Conservation (phyloP, 768 basidiomycete genomes). For the Panaeolus papilionaceus region DNA sequence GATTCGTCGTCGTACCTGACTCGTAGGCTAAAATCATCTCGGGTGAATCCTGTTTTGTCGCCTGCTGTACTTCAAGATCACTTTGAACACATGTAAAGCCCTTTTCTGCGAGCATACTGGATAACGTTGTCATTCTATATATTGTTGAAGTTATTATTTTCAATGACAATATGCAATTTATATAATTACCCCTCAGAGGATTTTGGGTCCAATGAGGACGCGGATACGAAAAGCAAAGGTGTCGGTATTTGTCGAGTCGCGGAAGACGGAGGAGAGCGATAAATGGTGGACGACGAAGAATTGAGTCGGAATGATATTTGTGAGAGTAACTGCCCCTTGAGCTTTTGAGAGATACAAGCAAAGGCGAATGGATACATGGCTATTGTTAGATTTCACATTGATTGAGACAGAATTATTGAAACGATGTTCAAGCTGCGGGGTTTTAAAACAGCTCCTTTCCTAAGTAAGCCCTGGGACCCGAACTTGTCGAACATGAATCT, state of each 20-base stretch:
- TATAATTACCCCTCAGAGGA: slow-evolving; percentile 43
- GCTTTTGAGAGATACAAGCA: background rate
- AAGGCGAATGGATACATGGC: slow-evolving; percentile 9
- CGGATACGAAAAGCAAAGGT: slow-evolving; percentile 59
- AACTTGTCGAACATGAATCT: background rate
- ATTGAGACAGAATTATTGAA: slow-evolving; percentile 15
- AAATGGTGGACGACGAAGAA: slow-evolving; percentile 38
- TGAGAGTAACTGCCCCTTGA: background rate
- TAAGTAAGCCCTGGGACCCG: background rate
- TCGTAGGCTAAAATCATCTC: slow-evolving; percentile 47
- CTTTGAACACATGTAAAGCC: slow-evolving; percentile 57
- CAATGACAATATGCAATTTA: background rate
- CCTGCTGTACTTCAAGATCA: slow-evolving; percentile 40
- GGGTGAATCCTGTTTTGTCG: slow-evolving; percentile 29
- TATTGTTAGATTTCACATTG: background rate
- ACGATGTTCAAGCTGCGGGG: background rate
- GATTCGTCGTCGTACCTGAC: slow-evolving; percentile 33
- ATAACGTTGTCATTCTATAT: slow-evolving; percentile 41
- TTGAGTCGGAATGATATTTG: background rate
- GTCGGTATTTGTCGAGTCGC: slow-evolving; percentile 57
- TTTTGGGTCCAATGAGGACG: slow-evolving; percentile 47
- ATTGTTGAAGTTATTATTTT: background rate
- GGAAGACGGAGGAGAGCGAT: slow-evolving; percentile 43
- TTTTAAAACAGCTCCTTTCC: background rate
- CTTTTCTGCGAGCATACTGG: slow-evolving; percentile 49